Conservation (phyloP, 768 basidiomycete species). For the Hypholoma fasciculare region DNA sequence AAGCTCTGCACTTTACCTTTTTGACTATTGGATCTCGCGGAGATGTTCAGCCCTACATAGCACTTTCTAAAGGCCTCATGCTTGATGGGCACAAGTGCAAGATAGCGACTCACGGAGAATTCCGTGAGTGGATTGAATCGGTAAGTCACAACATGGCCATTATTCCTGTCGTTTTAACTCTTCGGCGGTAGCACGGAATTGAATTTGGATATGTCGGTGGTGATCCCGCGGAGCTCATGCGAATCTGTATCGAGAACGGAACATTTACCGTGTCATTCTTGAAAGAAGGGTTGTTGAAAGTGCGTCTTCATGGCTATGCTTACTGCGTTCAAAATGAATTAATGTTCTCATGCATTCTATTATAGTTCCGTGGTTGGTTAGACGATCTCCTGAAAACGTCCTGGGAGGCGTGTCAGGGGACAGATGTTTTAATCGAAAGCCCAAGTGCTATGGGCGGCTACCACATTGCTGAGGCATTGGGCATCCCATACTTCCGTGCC, state of each 20-base stretch:
- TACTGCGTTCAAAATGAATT: conserved; percentile 6
- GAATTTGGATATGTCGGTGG: conserved; percentile 94
- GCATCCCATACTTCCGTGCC: conserved; percentile 91
- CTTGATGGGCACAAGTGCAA: conserved; percentile 86
- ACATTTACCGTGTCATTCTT: conserved; percentile 95
- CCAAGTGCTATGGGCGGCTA: conserved; percentile 97
- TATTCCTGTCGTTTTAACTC: background rate
- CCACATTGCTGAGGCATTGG: conserved; percentile 94
- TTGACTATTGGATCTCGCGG: conserved; percentile 95
- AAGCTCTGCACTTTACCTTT: conserved; percentile 87
- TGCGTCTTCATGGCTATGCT: conserved; percentile 24
- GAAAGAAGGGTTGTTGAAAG: conserved; percentile 88
- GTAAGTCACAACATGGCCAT: conserved; percentile 36
- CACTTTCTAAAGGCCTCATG: conserved; percentile 88
- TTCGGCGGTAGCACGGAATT: conserved; percentile 76
- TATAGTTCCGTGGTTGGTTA: conserved; percentile 94
- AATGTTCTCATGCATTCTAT: conserved; percentile 5
- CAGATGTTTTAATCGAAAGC: conserved; percentile 92
- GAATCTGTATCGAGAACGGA: conserved; percentile 97
- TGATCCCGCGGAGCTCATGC: conserved; percentile 97
- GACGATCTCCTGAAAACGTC: conserved; percentile 94
- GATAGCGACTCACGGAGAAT: conserved; percentile 96
- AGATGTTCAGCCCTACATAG: conserved; percentile 98
- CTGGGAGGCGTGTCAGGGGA: conserved; percentile 95
- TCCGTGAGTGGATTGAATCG: conserved; percentile 92